These are phyloP conservation scores for Barnettozyma siamensis DNA, from an alignment of 805 yeast species.

Conservation along the genomic window DNA sequence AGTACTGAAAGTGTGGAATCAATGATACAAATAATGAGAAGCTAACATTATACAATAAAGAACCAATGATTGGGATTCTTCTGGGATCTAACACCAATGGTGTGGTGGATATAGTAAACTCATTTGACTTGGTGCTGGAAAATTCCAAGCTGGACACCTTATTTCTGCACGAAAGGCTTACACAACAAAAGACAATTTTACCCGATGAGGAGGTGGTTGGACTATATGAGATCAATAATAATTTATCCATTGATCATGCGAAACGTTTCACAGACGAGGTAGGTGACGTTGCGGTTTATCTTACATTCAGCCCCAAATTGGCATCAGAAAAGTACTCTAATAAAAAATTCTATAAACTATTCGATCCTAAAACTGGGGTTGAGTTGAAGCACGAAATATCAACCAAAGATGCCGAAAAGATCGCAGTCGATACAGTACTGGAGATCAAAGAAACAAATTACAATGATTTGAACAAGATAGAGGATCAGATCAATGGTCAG, in stretches of 20 bases:
- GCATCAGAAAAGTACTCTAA: slow-evolving; percentile 8
- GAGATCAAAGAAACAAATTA: slow-evolving; percentile 8
- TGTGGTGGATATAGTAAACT: slow-evolving; percentile 7
- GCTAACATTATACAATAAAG: not conserved
- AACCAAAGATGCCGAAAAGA: slow-evolving; percentile 12
- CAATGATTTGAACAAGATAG: slow-evolving; percentile 4
- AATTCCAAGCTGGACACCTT: not conserved
- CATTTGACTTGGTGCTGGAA: slow-evolving; percentile 9
- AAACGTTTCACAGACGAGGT: not conserved
- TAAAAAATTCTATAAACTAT: slow-evolving; percentile 6
- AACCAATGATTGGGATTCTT: slow-evolving; percentile 4
- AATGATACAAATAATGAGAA: not conserved
- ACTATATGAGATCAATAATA: slow-evolving; percentile 6
- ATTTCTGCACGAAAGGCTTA: slow-evolving; percentile 8
- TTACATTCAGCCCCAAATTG: slow-evolving; percentile 6
- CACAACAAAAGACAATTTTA: slow-evolving; percentile 8
- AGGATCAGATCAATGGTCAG: slow-evolving; percentile 10
- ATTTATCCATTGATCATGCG: not conserved
- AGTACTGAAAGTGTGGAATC: not conserved
- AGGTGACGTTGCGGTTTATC: not conserved
- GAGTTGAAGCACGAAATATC: slow-evolving; percentile 8
- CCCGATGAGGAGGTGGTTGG: slow-evolving; percentile 12
- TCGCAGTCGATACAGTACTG: slow-evolving; percentile 11
- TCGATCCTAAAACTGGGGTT: slow-evolving; percentile 2
- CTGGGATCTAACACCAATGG: slow-evolving; percentile 1